Percentiles rank a stretch among this genome's conserved stretches.
Evolutionary conservation across 2,329 filamentous ascomycete genomes (phyloP).

Genomic region (Sclerotinia spermophila): DNA sequence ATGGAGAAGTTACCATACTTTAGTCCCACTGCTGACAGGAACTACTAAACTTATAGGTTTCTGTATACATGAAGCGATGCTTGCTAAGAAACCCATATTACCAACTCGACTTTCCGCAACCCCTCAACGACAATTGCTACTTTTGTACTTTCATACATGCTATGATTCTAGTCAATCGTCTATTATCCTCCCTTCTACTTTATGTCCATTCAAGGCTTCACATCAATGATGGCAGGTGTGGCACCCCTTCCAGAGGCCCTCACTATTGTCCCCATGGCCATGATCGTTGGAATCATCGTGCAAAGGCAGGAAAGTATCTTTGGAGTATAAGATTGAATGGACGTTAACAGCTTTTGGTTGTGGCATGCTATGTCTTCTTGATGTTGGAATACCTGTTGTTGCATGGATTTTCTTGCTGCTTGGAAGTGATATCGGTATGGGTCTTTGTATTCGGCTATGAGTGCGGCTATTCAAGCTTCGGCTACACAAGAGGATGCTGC

Average conservation of each 20-base stretch:
- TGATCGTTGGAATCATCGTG: slow-evolving; percentile 52
- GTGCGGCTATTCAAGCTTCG: slow-evolving; percentile 60
- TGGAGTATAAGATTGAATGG: slow-evolving; percentile 53
- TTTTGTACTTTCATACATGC: slow-evolving; percentile 52
- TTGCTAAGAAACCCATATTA: slow-evolving; percentile 34
- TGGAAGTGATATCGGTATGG: slow-evolving; percentile 54
- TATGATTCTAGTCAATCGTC: slow-evolving; percentile 49
- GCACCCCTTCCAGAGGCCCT: slow-evolving; percentile 56
- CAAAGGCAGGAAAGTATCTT: slow-evolving; percentile 54
- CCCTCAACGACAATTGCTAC: slow-evolving; percentile 48
- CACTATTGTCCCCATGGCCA: slow-evolving; percentile 54
- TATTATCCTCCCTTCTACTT: slow-evolving; percentile 53
- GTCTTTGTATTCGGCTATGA: slow-evolving; percentile 58
- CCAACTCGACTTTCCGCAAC: slow-evolving; percentile 40
- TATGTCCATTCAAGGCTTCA: slow-evolving; percentile 49
- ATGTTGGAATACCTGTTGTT: slow-evolving; percentile 46
- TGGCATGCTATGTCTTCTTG: slow-evolving; percentile 50
- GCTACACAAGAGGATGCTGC: slow-evolving; percentile 53
- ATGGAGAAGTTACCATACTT: slow-evolving; percentile 57
- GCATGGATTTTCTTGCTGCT: slow-evolving; percentile 58
- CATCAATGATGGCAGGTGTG: slow-evolving; percentile 50
- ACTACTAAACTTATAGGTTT: slow-evolving; percentile 48
- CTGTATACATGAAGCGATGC: slow-evolving; percentile 46
- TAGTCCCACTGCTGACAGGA: slow-evolving; percentile 58
- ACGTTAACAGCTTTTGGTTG: slow-evolving; percentile 52